Percentiles rank a stretch among this genome's conserved stretches.
These are phyloP conservation scores for Fusarium lateritium DNA, from an alignment of 2,329 filamentous ascomycete species.

Conservation along the genomic window DNA sequence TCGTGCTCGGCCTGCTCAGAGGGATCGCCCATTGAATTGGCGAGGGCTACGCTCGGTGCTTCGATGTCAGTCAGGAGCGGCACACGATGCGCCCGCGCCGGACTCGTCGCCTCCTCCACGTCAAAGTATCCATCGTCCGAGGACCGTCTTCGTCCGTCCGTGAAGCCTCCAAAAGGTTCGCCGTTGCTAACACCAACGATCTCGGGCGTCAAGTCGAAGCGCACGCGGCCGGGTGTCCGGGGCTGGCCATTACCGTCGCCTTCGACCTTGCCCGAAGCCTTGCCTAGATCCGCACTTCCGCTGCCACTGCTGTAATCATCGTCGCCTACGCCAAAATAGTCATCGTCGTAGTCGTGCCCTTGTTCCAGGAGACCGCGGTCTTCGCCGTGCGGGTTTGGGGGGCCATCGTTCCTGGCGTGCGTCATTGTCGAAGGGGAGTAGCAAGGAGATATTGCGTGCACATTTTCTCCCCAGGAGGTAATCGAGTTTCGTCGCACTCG, in stretches of 20 bases:
- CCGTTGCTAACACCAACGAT: constrained; percentile 54
- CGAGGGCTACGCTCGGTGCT: constrained; percentile 81
- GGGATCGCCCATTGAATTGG: constrained; percentile 62
- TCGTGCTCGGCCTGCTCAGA: constrained; percentile 67
- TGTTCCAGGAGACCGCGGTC: constrained; percentile 52
- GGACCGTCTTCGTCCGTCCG: constrained; percentile 35
- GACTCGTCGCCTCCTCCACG: constrained; percentile 61
- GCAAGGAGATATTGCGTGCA: constrained; percentile 45
- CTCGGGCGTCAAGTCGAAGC: constrained; percentile 74
- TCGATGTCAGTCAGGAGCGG: constrained; percentile 88
- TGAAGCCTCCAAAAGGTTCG: constrained; percentile 27
- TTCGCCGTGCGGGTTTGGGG: constrained; percentile 52
- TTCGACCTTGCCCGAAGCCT: constrained; percentile 37
- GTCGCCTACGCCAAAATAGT: constrained; percentile 48
- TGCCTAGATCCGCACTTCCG: constrained; percentile 34
- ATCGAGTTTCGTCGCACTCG: constrained; percentile 12
- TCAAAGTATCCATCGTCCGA: constrained; percentile 64
- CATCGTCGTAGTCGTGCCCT: constrained; percentile 44
- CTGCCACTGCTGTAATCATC: constrained; percentile 33
- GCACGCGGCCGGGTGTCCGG: constrained; percentile 77
- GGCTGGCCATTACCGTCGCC: constrained; percentile 43
- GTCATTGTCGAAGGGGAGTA: constrained; percentile 51
- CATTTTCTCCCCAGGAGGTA: constrained; percentile 42
- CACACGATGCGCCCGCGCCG: constrained; percentile 67
- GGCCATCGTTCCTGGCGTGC: constrained; percentile 51